Conservation (phyloP, 148 eudicot genomes). For the Amaranthus cruentus region DNA sequence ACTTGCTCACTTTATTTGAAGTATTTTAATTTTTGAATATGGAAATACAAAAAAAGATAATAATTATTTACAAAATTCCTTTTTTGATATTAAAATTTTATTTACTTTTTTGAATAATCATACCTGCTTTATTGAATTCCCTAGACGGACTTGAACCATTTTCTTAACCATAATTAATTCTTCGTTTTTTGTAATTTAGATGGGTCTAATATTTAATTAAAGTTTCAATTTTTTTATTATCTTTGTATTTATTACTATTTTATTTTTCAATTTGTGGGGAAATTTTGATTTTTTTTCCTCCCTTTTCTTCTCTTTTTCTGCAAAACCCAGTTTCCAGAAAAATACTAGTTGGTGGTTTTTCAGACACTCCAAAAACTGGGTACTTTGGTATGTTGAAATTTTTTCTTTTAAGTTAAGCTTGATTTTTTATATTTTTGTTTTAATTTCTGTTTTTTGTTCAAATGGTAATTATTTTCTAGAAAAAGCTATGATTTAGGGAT, state of each 20-base stretch:
- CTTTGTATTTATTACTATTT: constrained; percentile 35
- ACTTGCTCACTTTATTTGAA: constrained; percentile 23
- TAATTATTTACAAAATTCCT: constrained; percentile 25
- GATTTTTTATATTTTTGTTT: constrained; percentile 17
- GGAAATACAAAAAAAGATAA: constrained; percentile 18
- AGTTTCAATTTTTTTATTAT: constrained; percentile 45
- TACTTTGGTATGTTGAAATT: constrained; percentile 22
- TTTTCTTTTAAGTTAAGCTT: constrained; percentile 27
- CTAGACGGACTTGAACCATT: constrained; percentile 96
- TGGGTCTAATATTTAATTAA: constrained; percentile 41
- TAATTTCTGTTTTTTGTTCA: constrained; percentile 20
- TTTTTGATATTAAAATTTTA: constrained; percentile 28
- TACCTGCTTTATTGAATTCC: constrained; percentile 66
- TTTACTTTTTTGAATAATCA: constrained; percentile 43
- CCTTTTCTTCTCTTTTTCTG: constrained; percentile 50
- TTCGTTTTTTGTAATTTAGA: constrained; percentile 54
- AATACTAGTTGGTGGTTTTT: constrained; percentile 32
- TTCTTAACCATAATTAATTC: constrained; percentile 86
- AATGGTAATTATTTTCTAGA: constrained; percentile 12
- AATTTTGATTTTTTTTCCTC: constrained; percentile 24
- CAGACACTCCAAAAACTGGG: constrained; percentile 31
- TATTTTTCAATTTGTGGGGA: constrained; percentile 25
- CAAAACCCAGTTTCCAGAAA: constrained; percentile 66
- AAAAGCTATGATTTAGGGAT: constrained; percentile 29
- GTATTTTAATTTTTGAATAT: neutral